Evolutionary conservation across 2,329 filamentous ascomycete genomes (phyloP).

Genomic region (Sporothrix pseudoabietina): DNA sequence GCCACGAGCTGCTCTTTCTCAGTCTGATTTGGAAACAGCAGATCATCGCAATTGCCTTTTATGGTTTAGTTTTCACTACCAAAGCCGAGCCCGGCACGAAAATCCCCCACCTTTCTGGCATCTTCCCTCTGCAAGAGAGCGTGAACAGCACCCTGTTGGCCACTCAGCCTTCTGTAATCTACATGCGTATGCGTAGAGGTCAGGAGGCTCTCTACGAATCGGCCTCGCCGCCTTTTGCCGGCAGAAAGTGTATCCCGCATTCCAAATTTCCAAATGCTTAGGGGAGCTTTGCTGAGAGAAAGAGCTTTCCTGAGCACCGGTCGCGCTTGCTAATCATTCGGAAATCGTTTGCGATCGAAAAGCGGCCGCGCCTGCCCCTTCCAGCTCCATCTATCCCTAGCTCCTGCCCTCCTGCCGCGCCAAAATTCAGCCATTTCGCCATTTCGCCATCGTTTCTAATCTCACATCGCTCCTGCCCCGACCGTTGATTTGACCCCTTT

Average conservation of each 20-base stretch:
- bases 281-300: not conserved
- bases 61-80: not conserved
- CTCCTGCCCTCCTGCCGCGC: not conserved
- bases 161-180: conserved; percentile 18
- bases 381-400: conserved; percentile 2
- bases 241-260: conserved; percentile 13
- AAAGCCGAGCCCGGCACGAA: not conserved
- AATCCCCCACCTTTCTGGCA: conserved; percentile 18
- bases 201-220: not conserved
- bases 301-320: too few species aligned
- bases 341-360: not conserved
- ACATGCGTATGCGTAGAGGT: not conserved
- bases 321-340: conserved; percentile 22
- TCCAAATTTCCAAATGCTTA: conserved; percentile 17
- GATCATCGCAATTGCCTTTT: not conserved
- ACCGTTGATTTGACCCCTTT: not conserved
- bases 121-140: not conserved
- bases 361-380: conserved; percentile 10
- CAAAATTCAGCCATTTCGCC: not conserved
- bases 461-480: conserved; percentile 15
- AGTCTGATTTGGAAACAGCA: conserved; percentile 12
- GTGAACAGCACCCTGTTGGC: not conserved
- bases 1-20: not conserved
- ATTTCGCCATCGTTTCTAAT: conserved; percentile 18
- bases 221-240: conserved; percentile 2